Evolutionary conservation across 2,329 filamentous ascomycete genomes (phyloP).

Genomic region (Pseudogymnoascus sp.): DNA sequence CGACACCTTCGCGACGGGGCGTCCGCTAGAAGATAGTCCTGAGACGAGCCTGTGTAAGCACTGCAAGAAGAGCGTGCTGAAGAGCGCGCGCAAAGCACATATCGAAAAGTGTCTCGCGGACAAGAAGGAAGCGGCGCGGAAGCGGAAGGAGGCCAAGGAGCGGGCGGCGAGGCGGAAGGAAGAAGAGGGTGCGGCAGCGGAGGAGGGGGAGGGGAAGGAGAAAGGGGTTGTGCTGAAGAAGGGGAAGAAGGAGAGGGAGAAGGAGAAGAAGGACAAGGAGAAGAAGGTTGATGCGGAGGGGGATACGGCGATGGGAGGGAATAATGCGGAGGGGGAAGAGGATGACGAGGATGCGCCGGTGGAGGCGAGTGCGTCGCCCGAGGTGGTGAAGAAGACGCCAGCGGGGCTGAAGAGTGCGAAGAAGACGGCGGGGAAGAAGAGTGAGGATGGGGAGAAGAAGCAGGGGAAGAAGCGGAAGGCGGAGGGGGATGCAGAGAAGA

Average conservation of each 20-base stretch:
- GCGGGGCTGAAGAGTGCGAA: slow-evolving; percentile 37
- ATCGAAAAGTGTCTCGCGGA: slow-evolving; percentile 75
- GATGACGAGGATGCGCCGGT: slow-evolving; percentile 29
- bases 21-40: slow-evolving; percentile 69
- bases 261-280: slow-evolving; percentile 22
- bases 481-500: slow-evolving; percentile 69
- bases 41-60: slow-evolving; percentile 85
- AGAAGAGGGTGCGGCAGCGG: slow-evolving; percentile 24
- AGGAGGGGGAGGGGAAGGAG: slow-evolving; percentile 32
- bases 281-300: slow-evolving; percentile 25
- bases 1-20: slow-evolving; percentile 72
- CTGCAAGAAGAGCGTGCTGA: slow-evolving; percentile 82
- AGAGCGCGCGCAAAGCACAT: slow-evolving; percentile 66
- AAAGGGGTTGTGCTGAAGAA: slow-evolving; percentile 26
- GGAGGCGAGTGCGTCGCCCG: slow-evolving; percentile 29
- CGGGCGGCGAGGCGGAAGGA: slow-evolving; percentile 28
- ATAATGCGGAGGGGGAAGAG: slow-evolving; percentile 32
- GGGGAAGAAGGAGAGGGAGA: slow-evolving; percentile 17
- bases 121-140: slow-evolving; percentile 28
- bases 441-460: slow-evolving; percentile 46
- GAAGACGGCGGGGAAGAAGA: slow-evolving; percentile 59
- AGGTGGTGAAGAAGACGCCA: slow-evolving; percentile 12
- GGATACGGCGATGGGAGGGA: slow-evolving; percentile 24
- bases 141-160: slow-evolving; percentile 29
- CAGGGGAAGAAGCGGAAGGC: slow-evolving; percentile 74